Base-by-base conservation (phyloP, 768 basidiomycete species). In the Imleria badia region DNA sequence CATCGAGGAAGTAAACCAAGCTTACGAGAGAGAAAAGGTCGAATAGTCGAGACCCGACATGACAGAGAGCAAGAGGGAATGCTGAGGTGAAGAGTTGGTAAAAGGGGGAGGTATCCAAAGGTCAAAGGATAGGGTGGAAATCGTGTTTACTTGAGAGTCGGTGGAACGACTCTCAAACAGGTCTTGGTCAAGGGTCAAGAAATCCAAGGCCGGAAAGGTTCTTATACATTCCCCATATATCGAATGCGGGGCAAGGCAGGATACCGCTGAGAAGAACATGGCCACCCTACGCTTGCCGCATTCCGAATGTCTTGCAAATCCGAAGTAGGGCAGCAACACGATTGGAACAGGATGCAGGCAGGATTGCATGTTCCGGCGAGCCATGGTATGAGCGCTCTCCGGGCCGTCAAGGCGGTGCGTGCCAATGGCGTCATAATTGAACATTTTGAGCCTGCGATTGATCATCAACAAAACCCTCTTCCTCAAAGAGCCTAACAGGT, bases 311-410 rank as follows among this genome's bases (percentile, higher is more conserved):
- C 67, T 58, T 65, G 67, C 65, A 67, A 68, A 69, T 65, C 61
- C 65, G 63, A 56, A 64, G 67, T 60, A 69, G 61, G 67, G 67
- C 58, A 68, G 49, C 54, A 66, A 61, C 59, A 68, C 59, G 67
- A 69, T 66, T 60, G 34, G 64, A 54, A 68, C 64, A 68, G 64
- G 61, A 31, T 63, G 64, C 67, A 65, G 63, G 67, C 65, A 67
- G 55, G 60, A 53, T 6, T 48, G 55, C 55, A 60, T 67, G 67
- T 63, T 68, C 67, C 67, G 65, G 58, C 8, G 66, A 59, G 67
- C 67, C 65, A 57, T 49, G 43, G 40, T 33, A 45, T 26, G 51
- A 63, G 61, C 67, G 67, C 67, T 58, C 54, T 48, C 45, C 59
- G 51, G 63, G 48, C 67, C 61, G 67, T 69, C 34, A 34, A 59